Percentiles rank a stretch among this genome's conserved stretches.
These are phyloP conservation scores for Volvariella surrecta DNA, from an alignment of 1,284 basidiomycete species.

Conservation along the genomic window DNA sequence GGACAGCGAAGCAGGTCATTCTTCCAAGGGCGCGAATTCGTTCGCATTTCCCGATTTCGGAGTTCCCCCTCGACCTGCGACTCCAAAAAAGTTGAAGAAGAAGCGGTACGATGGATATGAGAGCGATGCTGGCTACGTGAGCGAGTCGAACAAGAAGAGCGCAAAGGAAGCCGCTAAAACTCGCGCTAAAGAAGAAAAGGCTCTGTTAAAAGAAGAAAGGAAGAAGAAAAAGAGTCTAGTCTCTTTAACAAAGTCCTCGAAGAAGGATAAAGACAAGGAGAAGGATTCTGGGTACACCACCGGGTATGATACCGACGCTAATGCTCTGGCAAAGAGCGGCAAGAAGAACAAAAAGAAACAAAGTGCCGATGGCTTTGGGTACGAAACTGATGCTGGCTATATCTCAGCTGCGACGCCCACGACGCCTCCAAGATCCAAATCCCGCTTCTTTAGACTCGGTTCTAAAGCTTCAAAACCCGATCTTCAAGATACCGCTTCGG, in stretches of 20 bases:
- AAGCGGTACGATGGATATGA: constrained; percentile 42
- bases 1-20: too few species aligned
- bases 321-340: constrained; percentile 12
- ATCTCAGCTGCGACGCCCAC: constrained; percentile 15
- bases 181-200: constrained; percentile 22
- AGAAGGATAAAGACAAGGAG: constrained; percentile 12
- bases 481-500: constrained; percentile 22
- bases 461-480: constrained; percentile 26
- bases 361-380: constrained; percentile 18
- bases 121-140: constrained; percentile 44
- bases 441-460: constrained; percentile 26
- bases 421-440: constrained; percentile 20
- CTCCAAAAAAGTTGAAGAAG: constrained; percentile 26
- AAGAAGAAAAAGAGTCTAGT: constrained; percentile 35
- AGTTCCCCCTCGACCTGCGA: constrained; percentile 17
- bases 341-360: constrained; percentile 21
- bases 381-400: constrained; percentile 28
- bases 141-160: constrained; percentile 33
- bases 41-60: constrained; percentile 14
- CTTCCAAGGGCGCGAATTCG: not conserved
- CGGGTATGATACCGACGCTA: constrained; percentile 24
- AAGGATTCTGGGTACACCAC: constrained; percentile 1
- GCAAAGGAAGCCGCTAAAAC: constrained; percentile 19
- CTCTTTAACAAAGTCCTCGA: constrained; percentile 27
- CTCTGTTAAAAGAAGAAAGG: constrained; percentile 24